Conservation (phyloP, 148 eudicot species). For the Dysphania ambrosioides region DNA sequence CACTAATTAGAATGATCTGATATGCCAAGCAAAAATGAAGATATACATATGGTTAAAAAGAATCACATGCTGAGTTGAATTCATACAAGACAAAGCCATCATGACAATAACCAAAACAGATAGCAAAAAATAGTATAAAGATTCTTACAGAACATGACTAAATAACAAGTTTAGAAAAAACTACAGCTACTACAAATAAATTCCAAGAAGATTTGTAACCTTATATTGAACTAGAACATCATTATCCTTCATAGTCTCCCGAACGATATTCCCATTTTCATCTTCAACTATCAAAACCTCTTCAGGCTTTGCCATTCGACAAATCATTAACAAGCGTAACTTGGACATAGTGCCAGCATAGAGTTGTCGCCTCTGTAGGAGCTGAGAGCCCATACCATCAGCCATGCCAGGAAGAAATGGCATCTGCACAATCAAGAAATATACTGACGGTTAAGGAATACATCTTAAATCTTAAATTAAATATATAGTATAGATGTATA, state of each 20-base stretch:
- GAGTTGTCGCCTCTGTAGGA: conserved; percentile 72
- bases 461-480: background rate
- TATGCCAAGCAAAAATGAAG: background rate
- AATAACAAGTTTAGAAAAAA: background rate
- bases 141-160: background rate
- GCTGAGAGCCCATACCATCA: conserved; percentile 72
- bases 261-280: conserved; percentile 99
- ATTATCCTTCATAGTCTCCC: conserved; percentile 99
- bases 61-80: background rate
- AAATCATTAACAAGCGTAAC: conserved; percentile 83
- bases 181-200: background rate
- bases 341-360: conserved; percentile 88
- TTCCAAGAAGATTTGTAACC: conserved; percentile 34
- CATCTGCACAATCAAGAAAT: conserved; percentile 33
- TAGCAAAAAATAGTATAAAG: background rate
- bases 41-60: background rate
- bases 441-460: background rate
- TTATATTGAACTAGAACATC: conserved; percentile 98
- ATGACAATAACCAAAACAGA: background rate
- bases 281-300: conserved; percentile 99
- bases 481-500: no score
- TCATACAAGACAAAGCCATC: background rate
- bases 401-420: conserved; percentile 56
- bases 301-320: conserved; percentile 99
- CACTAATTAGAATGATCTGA: background rate